phyloP scores from a whole-genome alignment of 1,284 basidiomycete genomes.

The Xerocomus minutiporus region DNA sequence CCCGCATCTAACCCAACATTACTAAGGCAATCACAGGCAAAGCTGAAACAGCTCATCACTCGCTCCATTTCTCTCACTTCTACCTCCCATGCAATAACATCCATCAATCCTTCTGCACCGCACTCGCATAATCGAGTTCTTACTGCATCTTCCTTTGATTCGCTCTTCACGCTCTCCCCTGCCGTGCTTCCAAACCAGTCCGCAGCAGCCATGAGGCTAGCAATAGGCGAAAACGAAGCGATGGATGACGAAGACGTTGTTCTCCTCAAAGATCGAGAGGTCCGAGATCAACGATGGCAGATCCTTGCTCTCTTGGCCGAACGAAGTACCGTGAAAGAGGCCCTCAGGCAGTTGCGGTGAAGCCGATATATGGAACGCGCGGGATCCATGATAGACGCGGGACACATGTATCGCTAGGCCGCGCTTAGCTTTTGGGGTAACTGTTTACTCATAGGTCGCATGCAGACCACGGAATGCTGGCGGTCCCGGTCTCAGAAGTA shows the following conservation, averaged over 20 bases:
- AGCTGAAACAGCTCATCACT: constrained; percentile 75
- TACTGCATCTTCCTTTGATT: constrained; percentile 64
- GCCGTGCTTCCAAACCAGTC: constrained; percentile 72
- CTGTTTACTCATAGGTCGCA: not conserved
- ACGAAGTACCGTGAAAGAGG: constrained; percentile 67
- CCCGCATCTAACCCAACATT: not conserved
- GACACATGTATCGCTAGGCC: not conserved
- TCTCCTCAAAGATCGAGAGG: constrained; percentile 59
- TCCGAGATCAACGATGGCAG: constrained; percentile 67
- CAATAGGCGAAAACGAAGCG: constrained; percentile 54
- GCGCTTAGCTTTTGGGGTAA: not conserved
- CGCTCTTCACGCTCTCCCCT: constrained; percentile 71
- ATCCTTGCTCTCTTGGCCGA: constrained; percentile 69
- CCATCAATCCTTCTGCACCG: constrained; percentile 61
- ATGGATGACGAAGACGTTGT: constrained; percentile 49
- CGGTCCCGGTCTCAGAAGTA: not conserved
- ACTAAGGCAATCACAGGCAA: constrained; percentile 46
- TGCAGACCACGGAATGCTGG: not conserved
- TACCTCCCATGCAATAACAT: constrained; percentile 68
- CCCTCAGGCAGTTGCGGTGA: constrained; percentile 39
- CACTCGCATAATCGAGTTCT: constrained; percentile 50
- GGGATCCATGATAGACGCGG: not conserved
- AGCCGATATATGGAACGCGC: not conserved
- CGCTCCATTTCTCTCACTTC: constrained; percentile 73
- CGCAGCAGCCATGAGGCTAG: constrained; percentile 66